Evolutionary conservation across 805 yeast genomes (phyloP), one percentile per base, ranked within the genome.

Genomic region (Ogataea sp.): DNA sequence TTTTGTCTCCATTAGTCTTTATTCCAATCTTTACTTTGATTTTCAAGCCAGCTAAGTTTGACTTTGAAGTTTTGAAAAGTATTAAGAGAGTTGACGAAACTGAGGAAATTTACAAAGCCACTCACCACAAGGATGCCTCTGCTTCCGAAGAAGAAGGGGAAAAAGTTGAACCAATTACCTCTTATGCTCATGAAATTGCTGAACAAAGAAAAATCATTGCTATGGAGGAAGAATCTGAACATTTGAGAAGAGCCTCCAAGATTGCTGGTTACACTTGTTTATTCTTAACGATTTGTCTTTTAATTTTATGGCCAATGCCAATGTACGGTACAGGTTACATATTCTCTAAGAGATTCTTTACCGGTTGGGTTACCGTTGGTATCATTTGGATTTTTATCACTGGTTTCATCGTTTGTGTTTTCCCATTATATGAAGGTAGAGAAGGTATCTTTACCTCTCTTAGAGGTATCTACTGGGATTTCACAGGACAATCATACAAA

Each of bases 291-390:
- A 48, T 85, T 8, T 68, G 80, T 35, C 63, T 87, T 37, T 62
- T 87, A 25, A 71, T 88, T 20, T 53, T 87, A 24, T 86, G 94
- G 93, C 96, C 96, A 52, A 83, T 87, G 87, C 96, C 96, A 47
- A 81, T 88, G 93, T 87, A 81, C 58, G 96, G 95, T 25, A 55
- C 81, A 4, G 70, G 73, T 3, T 87, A 87, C 54, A 67, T 87
- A 31, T 88, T 87, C 61, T 75, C 85, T 39, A 79, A 75, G 58
- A 61, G 58, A 41, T 85, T 85, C 63, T 88, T 87, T 61, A 83
- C 93, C 6, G 96, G 95, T 34, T 88, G 96, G 96, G 73, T 88
- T 36, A 76, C 71, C 28, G 94, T 87, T 24, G 78, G 81, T 43
- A 75, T 88, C 39, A 76, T 86, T 42, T 87, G 95, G 95, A 63